Base-by-base conservation (phyloP, 177 flowering plant genomes). In the Vitis hybrid region DNA sequence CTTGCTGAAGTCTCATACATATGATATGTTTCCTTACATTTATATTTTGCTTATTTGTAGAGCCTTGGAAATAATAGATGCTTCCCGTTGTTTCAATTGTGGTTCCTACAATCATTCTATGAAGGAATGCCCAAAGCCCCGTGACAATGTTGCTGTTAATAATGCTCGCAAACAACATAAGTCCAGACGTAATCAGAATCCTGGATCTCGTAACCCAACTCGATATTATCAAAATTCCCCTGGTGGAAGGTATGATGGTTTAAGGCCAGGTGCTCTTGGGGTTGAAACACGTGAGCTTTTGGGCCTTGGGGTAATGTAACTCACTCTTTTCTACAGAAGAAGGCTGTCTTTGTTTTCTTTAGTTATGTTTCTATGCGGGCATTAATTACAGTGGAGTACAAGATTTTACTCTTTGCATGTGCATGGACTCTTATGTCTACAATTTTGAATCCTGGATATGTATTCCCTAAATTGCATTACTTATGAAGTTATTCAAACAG, bases 61-160 rank as follows among this genome's bases (percentile, higher is more conserved):
- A 68, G 85, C 77, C 14, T 65, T 79, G 83, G 90, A 85, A 68
- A 77, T 84, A 33, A 33, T 77, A 50, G 90, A 88, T 72, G 86
- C 86, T 56, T 75, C 90, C 61, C 94, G 99, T 26, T 95, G 98
- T 77, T 95, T 95, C 82, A 95, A 95, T 72, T 95, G 99, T 79
- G 84, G 90, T 74, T 88, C 98, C 13, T 95, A 93, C 69, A 91
- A 68, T 77, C 99, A 95, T 85, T 77, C 99, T 15, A 55, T 95
- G 73, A 95, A 84, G 81, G 95, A 91, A 53, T 95, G 99, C 72
- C 85, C 89, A 62, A 93, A 87, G 80, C 99, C 98, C 64, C 97
- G 93, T 71, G 89, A 95, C 60, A 87, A 82, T 75, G 87, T 26
- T 80, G 97, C 97, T 63, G 92, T 95, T 59, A 91, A 78, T 77